Evolutionary conservation across 1,139 yeast genomes (phyloP).

Genomic region (Saccharomyces hybrid): DNA sequence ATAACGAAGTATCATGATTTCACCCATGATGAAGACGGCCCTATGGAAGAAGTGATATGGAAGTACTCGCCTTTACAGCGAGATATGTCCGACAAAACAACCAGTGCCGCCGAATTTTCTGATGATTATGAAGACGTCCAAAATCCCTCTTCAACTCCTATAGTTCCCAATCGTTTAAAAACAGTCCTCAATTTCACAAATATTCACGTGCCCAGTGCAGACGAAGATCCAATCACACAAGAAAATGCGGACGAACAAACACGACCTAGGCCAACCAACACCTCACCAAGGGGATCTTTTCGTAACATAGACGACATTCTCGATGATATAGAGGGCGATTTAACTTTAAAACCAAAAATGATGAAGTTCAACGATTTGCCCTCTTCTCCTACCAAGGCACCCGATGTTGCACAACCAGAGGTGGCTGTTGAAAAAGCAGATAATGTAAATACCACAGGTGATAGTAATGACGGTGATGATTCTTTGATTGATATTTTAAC

Average conservation of each 20-base stretch:
- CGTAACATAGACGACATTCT: not conserved
- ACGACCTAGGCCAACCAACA: not conserved
- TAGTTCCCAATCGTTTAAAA: slow-evolving; percentile 22
- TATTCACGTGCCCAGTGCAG: slow-evolving; percentile 9
- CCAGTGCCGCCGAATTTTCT: slow-evolving; percentile 13
- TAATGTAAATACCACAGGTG: not conserved
- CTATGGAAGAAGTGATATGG: slow-evolving; percentile 31
- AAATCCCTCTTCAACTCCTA: slow-evolving; percentile 28
- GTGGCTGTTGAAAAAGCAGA: not conserved
- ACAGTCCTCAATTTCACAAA: slow-evolving; percentile 21
- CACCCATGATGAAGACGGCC: slow-evolving; percentile 11
- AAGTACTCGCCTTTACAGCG: slow-evolving; percentile 21
- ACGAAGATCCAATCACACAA: not conserved
- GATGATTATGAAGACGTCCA: slow-evolving; percentile 10
- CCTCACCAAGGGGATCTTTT: slow-evolving; percentile 14
- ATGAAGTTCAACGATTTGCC: slow-evolving; percentile 7
- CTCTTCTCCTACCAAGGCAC: slow-evolving; percentile 11
- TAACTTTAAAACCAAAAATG: slow-evolving; percentile 4
- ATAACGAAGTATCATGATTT: not conserved
- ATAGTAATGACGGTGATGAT: slow-evolving; percentile 18
- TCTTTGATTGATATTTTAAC: slow-evolving; percentile 22
- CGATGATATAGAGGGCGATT: slow-evolving; percentile 6
- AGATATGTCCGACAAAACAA: slow-evolving; percentile 12
- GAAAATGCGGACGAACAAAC: slow-evolving; percentile 1
- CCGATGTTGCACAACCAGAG: not conserved